A percentile compares a stretch with the other conserved stretches of the same genome.
Conservation (phyloP, 1,284 basidiomycete species). For the Sanguinoderma infundibulare region DNA sequence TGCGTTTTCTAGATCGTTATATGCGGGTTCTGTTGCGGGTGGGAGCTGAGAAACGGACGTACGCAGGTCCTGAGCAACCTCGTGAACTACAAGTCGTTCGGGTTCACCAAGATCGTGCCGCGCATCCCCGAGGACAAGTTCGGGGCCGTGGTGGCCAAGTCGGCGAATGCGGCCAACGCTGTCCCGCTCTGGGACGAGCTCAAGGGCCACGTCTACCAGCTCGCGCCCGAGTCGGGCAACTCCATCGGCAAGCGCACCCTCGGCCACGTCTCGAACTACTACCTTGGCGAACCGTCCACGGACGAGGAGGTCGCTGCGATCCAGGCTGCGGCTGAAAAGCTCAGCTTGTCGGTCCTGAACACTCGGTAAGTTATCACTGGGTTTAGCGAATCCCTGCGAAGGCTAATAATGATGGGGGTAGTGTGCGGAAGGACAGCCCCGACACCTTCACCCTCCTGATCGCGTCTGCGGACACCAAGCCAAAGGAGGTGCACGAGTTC, state of each 20-base stretch:
- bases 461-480: slow-evolving; percentile 60
- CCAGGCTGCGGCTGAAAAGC: slow-evolving; percentile 74
- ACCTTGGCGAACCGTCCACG: slow-evolving; percentile 69
- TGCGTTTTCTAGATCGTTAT: neutral
- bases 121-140: slow-evolving; percentile 67
- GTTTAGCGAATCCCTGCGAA: neutral
- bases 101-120: slow-evolving; percentile 84
- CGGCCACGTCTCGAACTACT: slow-evolving; percentile 84
- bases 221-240: slow-evolving; percentile 63
- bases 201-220: slow-evolving; percentile 73
- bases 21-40: neutral
- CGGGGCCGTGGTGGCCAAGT: slow-evolving; percentile 61
- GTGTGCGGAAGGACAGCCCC: slow-evolving; percentile 68
- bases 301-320: slow-evolving; percentile 79
- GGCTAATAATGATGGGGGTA: slow-evolving; percentile 31
- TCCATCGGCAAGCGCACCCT: slow-evolving; percentile 79
- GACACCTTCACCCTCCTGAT: slow-evolving; percentile 71
- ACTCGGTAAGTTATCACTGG: slow-evolving; percentile 63
- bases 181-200: slow-evolving; percentile 69
- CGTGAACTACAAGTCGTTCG: slow-evolving; percentile 80
- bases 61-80: slow-evolving; percentile 74
- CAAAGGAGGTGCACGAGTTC: slow-evolving; percentile 50
- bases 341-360: slow-evolving; percentile 75
- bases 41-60: neutral
- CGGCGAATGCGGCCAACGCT: slow-evolving; percentile 59